Conservation (phyloP, 768 basidiomycete species). For the Pleurotus salmoneostramineus region DNA sequence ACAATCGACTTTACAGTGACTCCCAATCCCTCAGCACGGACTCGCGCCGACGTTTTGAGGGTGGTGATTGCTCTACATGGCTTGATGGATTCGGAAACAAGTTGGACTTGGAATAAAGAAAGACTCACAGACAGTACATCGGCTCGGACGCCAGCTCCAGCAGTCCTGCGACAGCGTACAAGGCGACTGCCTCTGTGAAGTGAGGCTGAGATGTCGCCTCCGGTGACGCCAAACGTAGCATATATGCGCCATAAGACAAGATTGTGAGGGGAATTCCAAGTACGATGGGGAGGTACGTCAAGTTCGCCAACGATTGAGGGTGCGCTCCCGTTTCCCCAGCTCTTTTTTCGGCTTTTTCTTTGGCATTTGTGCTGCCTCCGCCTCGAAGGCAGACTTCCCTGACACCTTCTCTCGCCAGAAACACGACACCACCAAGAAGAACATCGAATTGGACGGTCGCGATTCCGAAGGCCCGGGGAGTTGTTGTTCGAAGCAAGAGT, state of each 20-base stretch:
- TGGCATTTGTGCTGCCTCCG: conserved; percentile 14
- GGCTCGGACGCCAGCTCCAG: conserved; percentile 83
- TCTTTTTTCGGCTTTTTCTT: neutral
- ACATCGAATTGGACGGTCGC: conserved; percentile 95
- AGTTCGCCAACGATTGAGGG: conserved; percentile 31
- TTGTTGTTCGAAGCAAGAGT: conserved; percentile 74
- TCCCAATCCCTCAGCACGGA: conserved; percentile 83
- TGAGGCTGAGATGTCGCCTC: conserved; percentile 58
- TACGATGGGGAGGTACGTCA: conserved; percentile 61
- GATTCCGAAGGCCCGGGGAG: conserved; percentile 84
- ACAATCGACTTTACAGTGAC: conserved; percentile 69
- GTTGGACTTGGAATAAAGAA: neutral
- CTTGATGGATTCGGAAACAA: conserved; percentile 5
- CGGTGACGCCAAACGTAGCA: conserved; percentile 38
- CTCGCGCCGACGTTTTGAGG: conserved; percentile 64
- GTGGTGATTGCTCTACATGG: conserved; percentile 60
- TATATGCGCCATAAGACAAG: conserved; percentile 49
- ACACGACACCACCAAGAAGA: conserved; percentile 83
- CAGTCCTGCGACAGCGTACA: conserved; percentile 75
- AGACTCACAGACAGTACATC: conserved; percentile 63
- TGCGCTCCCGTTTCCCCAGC: neutral
- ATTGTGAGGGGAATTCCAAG: conserved; percentile 67
- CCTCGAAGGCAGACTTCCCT: conserved; percentile 79
- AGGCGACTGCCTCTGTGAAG: conserved; percentile 56
- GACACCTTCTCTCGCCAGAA: conserved; percentile 91